Conservation (phyloP, 768 basidiomycete species). For the Trametes meyenii region DNA sequence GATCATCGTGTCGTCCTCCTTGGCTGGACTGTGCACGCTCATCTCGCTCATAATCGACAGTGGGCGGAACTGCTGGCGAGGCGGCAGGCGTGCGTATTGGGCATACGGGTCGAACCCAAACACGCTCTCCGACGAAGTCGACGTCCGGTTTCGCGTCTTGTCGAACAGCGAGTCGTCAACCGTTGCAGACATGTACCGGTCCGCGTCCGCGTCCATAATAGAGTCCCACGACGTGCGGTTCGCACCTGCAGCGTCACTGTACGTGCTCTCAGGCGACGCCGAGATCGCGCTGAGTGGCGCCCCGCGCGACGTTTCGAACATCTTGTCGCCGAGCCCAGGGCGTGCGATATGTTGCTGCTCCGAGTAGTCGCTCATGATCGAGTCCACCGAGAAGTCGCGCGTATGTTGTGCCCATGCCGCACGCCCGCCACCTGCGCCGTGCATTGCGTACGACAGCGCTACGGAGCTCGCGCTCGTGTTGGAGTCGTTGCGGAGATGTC, state of each 20-base stretch:
- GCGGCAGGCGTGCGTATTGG: conserved; percentile 42
- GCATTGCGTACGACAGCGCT: conserved; percentile 55
- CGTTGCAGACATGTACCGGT: conserved; percentile 30
- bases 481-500: conserved; percentile 58
- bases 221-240: conserved; percentile 62
- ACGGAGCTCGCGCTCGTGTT: conserved; percentile 59
- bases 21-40: conserved; percentile 49
- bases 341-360: conserved; percentile 55
- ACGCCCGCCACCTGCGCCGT: conserved; percentile 56
- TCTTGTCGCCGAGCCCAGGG: conserved; percentile 84
- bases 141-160: conserved; percentile 55
- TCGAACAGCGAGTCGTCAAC: conserved; percentile 45
- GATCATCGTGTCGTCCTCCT: conserved; percentile 84
- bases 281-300: conserved; percentile 64
- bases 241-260: conserved; percentile 30
- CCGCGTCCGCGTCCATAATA: conserved; percentile 58
- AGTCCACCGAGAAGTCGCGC: conserved; percentile 63
- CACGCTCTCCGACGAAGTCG: conserved; percentile 58
- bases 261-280: conserved; percentile 61
- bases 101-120: conserved; percentile 55
- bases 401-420: conserved; percentile 63
- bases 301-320: conserved; percentile 69
- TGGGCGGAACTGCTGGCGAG: conserved; percentile 59
- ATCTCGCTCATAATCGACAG: conserved; percentile 62
- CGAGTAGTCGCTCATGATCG: conserved; percentile 65